Evolutionary conservation across 1,284 basidiomycete genomes (phyloP).

Genomic region (Neolentinus lepideus): DNA sequence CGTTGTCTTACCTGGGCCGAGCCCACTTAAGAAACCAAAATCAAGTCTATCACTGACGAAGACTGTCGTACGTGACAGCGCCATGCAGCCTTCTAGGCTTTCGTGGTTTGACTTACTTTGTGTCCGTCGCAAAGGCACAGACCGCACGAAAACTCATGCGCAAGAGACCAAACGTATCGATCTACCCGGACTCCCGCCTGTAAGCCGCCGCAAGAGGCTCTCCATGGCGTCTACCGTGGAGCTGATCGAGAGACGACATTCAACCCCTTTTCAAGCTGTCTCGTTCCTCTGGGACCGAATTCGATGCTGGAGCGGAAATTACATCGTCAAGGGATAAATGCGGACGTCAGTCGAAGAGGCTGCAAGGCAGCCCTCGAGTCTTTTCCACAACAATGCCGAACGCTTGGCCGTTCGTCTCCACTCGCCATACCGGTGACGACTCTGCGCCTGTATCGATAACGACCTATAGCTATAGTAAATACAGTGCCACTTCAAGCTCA

Average conservation of each 20-base stretch:
- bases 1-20: neutral
- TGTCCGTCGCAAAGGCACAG: neutral
- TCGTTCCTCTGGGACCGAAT: neutral
- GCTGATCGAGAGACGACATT: neutral
- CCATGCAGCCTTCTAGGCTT: neutral
- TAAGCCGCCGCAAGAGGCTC: neutral
- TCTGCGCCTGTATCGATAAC: neutral
- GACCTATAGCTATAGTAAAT: neutral
- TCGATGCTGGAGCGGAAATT: neutral
- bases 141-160: neutral
- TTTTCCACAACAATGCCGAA: neutral
- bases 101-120: neutral
- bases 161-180: neutral
- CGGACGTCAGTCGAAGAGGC: too few relatives aligned
- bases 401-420: neutral
- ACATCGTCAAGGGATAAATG: neutral
- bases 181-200: neutral
- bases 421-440: neutral
- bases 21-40: neutral
- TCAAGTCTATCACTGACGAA: neutral
- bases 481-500: too few relatives aligned
- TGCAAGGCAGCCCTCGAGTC: too few relatives aligned
- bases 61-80: neutral
- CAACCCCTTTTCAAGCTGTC: neutral
- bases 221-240: neutral